Evolutionary conservation across 768 basidiomycete genomes (phyloP).

Genomic region (Termitomyces sp.): DNA sequence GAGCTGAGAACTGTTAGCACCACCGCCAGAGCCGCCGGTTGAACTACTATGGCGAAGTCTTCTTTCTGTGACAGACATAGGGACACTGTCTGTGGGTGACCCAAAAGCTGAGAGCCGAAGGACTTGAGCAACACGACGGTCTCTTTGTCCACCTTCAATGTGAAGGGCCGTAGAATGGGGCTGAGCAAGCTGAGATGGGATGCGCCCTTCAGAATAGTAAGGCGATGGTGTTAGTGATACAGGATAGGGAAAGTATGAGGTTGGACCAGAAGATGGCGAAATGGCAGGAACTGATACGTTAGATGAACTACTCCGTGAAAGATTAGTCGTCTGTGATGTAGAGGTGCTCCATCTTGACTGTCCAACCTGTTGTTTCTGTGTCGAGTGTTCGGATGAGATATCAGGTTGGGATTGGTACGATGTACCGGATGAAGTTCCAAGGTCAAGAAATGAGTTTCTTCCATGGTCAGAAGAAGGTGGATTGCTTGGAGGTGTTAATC

Average conservation of each 20-base stretch:
- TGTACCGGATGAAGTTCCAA: constrained; percentile 27
- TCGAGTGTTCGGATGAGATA: constrained; percentile 10
- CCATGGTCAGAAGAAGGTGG: constrained; percentile 13
- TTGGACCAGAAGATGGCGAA: constrained; percentile 15
- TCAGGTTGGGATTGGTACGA: constrained; percentile 21
- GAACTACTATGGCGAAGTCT: constrained; percentile 43
- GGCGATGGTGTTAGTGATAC: constrained; percentile 42
- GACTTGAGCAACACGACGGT: constrained; percentile 29
- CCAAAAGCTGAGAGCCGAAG: constrained; percentile 29
- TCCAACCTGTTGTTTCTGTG: constrained; percentile 4
- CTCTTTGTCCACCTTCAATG: constrained; percentile 19
- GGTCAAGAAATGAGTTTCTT: constrained; percentile 36
- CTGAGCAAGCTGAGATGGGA: not conserved
- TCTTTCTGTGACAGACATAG: constrained; percentile 52
- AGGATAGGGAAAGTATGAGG: constrained; percentile 40
- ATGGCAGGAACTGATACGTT: constrained; percentile 8
- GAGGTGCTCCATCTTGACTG: constrained; percentile 40
- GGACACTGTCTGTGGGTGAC: constrained; percentile 57
- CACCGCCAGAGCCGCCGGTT: constrained; percentile 19
- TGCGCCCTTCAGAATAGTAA: constrained; percentile 24
- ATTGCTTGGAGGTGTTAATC: constrained; percentile 23
- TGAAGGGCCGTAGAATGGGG: not conserved
- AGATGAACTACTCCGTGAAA: constrained; percentile 11
- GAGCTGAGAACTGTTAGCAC: constrained; percentile 24
- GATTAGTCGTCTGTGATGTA: constrained; percentile 2